phyloP scores from a whole-genome alignment of 306 rosid genomes.

The Hippophae gyantsensis region DNA sequence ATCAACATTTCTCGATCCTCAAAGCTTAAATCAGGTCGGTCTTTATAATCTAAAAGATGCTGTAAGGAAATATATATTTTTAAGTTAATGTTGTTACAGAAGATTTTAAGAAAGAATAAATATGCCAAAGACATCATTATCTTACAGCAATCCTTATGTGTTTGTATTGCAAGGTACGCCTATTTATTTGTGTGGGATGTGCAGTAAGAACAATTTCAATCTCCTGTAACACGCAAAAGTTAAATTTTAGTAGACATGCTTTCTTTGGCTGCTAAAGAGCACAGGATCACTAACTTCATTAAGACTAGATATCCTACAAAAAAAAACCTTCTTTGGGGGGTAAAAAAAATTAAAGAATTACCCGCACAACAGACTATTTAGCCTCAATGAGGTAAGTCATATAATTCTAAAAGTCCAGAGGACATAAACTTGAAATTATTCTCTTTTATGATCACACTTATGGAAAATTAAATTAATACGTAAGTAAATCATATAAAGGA shows the following conservation, averaged over 20 bases:
- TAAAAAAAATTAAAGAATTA: background rate
- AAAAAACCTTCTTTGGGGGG: background rate
- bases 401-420: background rate
- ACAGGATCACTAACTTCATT: background rate
- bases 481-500: constrained; percentile 5
- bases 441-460: constrained; percentile 5
- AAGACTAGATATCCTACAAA: background rate
- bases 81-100: constrained; percentile 14
- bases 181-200: constrained; percentile 96
- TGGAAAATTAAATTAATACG: background rate
- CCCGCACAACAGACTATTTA: no score
- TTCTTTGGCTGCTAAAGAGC: background rate
- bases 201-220: constrained; percentile 97
- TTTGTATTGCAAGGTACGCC: constrained; percentile 83
- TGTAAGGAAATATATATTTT: constrained; percentile 26
- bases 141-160: constrained; percentile 79
- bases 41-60: constrained; percentile 82
- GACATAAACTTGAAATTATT: background rate
- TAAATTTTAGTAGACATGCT: background rate
- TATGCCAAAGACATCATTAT: constrained; percentile 7
- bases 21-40: constrained; percentile 67
- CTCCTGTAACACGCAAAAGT: constrained; percentile 40
- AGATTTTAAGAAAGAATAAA: constrained; percentile 6
- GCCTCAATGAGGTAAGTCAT: no score
- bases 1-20: constrained; percentile 85